Evolutionary conservation across 208 protist species (phyloP), one percentile per base, ranked within the genome.

Genomic region (Crithidia sp.): DNA sequence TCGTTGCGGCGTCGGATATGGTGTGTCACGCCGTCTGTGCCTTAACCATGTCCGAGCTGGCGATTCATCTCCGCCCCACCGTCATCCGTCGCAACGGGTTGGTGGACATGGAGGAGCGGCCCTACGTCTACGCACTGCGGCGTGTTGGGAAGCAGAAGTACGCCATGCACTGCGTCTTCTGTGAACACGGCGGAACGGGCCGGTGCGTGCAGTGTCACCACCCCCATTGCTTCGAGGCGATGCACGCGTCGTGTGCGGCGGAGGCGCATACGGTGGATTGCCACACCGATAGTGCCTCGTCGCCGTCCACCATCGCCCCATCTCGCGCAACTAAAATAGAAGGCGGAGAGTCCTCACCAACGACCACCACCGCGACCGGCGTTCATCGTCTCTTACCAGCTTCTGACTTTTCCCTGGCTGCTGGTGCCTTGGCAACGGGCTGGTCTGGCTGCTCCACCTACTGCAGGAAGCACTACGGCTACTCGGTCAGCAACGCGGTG

Each of bases 171-270:
- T 95, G 90, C 71, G 60, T 70, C 5, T 90, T 86, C 73, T 95
- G 90, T 67, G 67, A 86, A 28, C 78, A 82, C 55, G 79, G 79
- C 19, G 79, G 79, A 5, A 69, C 54, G 17, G 79, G 79, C 9
- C 81, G 71, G 5, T 85, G 74, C 41, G 61, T 87, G 5, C 82
- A 61, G 72, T 95, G 90, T 50, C 56, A 78, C 28, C 82, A 92
- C 74, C 81, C 84, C 2, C 74, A 79, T 49, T 95, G 90, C 79
- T 90, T 88, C 52, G 86, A 85, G 63, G 56, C 63, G 12, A 89
- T 95, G 82, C 90, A 95, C 71, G 82, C 90, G 39, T 79, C 84
- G 16, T 95, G 90, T 49, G 90, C 86, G 16, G 81, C 82, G 17
- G 77, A 79, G 64, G 83, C 82, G 9, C 82, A 84, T 54, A 85